These are phyloP conservation scores for Saxophila tyrrhenica DNA, from an alignment of 495 filamentous ascomycete genomes.

Conservation along the genomic window DNA sequence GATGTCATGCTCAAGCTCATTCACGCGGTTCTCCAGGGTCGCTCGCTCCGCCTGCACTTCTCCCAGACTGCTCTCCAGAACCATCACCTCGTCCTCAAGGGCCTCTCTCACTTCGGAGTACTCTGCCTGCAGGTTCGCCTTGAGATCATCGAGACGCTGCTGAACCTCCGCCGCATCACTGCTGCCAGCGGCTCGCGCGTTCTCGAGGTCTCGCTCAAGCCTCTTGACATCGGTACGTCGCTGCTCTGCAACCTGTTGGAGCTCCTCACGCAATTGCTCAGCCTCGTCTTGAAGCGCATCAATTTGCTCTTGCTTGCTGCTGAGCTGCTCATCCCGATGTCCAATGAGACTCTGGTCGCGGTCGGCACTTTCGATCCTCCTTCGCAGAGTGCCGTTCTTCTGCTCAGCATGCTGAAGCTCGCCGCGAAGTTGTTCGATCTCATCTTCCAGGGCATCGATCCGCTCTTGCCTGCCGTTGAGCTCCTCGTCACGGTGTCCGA, in stretches of 20 bases:
- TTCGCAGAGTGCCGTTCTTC: constrained; percentile 8
- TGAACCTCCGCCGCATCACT: constrained; percentile 22
- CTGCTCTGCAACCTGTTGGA: constrained; percentile 5
- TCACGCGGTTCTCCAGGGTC: constrained; percentile 43
- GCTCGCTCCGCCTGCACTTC: constrained; percentile 32
- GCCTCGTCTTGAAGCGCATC: constrained; percentile 11
- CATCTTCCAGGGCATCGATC: constrained; percentile 9
- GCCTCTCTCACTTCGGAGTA: constrained; percentile 24
- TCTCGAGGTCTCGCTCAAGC: constrained; percentile 20
- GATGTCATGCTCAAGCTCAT: constrained; percentile 45
- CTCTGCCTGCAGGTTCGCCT: constrained; percentile 18
- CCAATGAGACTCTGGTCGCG: constrained; percentile 13
- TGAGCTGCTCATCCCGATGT: constrained; percentile 11
- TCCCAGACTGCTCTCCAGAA: constrained; percentile 33
- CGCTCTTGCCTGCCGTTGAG: constrained; percentile 3
- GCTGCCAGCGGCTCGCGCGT: constrained; percentile 8
- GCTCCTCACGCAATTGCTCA: constrained; percentile 4
- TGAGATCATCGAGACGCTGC: constrained; percentile 19
- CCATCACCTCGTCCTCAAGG: constrained; percentile 35
- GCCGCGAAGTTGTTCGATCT: constrained; percentile 16
- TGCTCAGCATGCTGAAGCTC: constrained; percentile 11
- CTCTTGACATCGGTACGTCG: constrained; percentile 12
- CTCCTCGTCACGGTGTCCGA: constrained; percentile 14
- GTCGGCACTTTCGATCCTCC: constrained; percentile 8
- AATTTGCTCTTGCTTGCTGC: constrained; percentile 2